Evolutionary conservation across 305 asterid genomes (phyloP).

Genomic region (Plantago coronopus): DNA sequence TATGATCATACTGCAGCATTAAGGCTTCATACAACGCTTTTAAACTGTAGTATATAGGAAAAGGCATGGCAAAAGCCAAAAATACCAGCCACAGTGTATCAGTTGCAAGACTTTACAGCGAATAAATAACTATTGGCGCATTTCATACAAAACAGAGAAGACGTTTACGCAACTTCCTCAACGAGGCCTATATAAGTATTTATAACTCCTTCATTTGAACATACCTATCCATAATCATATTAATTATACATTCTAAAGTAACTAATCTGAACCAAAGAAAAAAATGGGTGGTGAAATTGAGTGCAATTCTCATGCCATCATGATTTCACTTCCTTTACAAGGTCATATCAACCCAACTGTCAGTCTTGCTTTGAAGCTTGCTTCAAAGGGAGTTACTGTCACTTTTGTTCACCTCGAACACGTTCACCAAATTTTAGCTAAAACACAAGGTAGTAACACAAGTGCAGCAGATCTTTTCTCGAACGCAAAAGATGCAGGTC

Average conservation of each 20-base stretch:
- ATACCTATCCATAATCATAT: background rate
- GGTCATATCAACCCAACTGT: conserved; percentile 31
- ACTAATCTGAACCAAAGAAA: background rate
- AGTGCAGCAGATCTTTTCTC: conserved; percentile 24
- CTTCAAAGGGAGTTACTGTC: conserved; percentile 23
- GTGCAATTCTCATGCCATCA: conserved; percentile 23
- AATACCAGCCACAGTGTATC: too few relatives aligned
- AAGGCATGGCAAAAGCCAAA: too few relatives aligned
- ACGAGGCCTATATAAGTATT: too few relatives aligned
- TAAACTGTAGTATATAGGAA: too few relatives aligned
- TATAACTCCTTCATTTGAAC: background rate
- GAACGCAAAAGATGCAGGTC: conserved; percentile 29
- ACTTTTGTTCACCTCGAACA: conserved; percentile 39
- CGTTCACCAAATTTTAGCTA: conserved; percentile 35
- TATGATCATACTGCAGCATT: too few relatives aligned
- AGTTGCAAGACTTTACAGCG: too few relatives aligned
- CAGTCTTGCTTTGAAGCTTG: conserved; percentile 28
- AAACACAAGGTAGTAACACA: conserved; percentile 11
- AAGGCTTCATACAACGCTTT: too few relatives aligned
- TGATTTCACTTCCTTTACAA: conserved; percentile 20
- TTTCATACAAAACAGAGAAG: too few relatives aligned
- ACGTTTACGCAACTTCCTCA: too few relatives aligned
- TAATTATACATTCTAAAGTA: background rate
- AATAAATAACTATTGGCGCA: too few relatives aligned
- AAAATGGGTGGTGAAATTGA: conserved; percentile 12